A percentile compares a stretch with the other conserved stretches of the same genome.
Conservation (phyloP, 148 eudicot genomes). For the Drosera capensis region DNA sequence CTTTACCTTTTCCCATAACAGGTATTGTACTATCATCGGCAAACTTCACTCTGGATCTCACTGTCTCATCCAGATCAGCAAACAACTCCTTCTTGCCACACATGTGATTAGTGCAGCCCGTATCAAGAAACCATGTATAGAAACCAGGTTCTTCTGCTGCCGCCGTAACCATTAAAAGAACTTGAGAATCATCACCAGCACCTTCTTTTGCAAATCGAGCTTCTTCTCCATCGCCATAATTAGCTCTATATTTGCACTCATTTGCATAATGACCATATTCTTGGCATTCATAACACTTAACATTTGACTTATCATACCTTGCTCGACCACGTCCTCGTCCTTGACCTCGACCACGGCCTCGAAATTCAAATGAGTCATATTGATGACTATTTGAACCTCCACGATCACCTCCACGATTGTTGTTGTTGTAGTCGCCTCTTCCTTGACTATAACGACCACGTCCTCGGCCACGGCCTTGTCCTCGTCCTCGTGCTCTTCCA, state of each 20-base stretch:
- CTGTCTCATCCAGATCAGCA: not conserved
- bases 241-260: constrained; percentile 8
- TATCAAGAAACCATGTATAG: constrained; percentile 4
- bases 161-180: not conserved
- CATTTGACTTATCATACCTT: constrained; percentile 9
- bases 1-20: not conserved
- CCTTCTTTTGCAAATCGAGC: not conserved
- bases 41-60: not conserved
- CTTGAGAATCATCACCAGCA: not conserved
- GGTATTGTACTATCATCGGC: constrained; percentile 2
- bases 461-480: no score
- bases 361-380: no score
- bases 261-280: constrained; percentile 6
- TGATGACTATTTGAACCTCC: no score
- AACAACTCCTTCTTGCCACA: constrained; percentile 1
- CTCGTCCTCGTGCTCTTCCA: no score
- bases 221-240: not conserved
- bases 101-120: constrained; percentile 1
- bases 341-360: no score
- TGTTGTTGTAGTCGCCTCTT: not conserved
- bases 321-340: constrained; percentile 6
- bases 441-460: not conserved
- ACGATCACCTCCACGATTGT: not conserved
- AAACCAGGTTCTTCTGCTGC: not conserved
- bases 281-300: constrained; percentile 11